Percentiles rank a stretch among this genome's conserved stretches.
These are phyloP conservation scores for Eimeria sp. DNA, from an alignment of 169 alveolate genomes.

Conservation along the genomic window DNA sequence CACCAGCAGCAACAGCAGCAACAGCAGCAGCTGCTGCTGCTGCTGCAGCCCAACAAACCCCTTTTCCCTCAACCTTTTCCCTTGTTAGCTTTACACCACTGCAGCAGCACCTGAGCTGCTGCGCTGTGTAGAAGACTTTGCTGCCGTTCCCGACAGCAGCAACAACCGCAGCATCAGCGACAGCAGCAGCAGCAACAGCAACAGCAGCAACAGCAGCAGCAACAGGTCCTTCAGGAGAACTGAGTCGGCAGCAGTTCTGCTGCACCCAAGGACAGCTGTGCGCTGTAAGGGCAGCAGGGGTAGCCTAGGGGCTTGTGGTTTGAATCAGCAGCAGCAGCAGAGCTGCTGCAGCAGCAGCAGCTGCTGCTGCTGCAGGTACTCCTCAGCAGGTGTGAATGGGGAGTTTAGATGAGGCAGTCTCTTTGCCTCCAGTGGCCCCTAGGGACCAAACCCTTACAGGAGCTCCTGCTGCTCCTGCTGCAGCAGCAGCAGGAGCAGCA, in stretches of 20 bases:
- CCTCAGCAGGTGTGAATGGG: background rate
- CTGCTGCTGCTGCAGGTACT: slow-evolving; percentile 23
- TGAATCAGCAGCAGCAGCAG: background rate
- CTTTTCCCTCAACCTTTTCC: background rate
- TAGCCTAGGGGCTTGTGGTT: background rate
- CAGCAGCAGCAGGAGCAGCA: slow-evolving; percentile 31
- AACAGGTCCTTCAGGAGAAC: background rate
- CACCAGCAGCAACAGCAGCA: slow-evolving; percentile 17
- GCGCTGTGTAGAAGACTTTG: background rate
- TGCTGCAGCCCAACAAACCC: too few relatives aligned
- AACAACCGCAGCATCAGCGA: background rate
- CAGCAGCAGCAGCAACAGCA: background rate
- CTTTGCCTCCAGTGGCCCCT: background rate
- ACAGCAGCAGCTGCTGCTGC: slow-evolving; percentile 7
- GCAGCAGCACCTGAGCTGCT: background rate
- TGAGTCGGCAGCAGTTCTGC: background rate
- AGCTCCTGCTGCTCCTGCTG: background rate
- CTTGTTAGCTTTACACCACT: background rate
- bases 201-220: too few relatives aligned
- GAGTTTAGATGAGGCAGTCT: background rate
- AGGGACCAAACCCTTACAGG: background rate
- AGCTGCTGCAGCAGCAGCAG: slow-evolving; percentile 20
- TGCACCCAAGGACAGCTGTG: background rate
- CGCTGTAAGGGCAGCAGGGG: background rate
- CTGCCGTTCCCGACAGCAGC: background rate